Evolutionary conservation across 2,329 filamentous ascomycete genomes (phyloP), one percentile per base, ranked within the genome.

Genomic region (Kalaharituber pfeilii): DNA sequence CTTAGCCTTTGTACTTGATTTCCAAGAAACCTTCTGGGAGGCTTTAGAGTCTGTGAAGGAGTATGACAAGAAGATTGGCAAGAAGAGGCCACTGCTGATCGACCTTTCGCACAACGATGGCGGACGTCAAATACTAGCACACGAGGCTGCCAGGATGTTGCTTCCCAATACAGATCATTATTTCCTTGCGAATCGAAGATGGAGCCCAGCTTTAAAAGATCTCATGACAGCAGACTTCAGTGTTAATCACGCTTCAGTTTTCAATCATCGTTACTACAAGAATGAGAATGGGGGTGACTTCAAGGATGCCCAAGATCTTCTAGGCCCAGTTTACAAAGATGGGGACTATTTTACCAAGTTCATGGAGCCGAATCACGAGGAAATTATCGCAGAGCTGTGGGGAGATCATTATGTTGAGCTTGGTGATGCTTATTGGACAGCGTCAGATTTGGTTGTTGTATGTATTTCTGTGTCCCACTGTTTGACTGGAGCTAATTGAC

Each of bases 101-200:
- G 81, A 84, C 58, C 63, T 83, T 8, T 72, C 75, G 2, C 70
- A 69, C 1, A 84, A 84, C 59, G 69, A 68, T 0, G 80, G 80
- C 39, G 80, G 80, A 1, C 66, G 67, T 39, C 63, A 76, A 8
- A 62, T 68, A 6, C 67, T 70, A 4, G 73, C 70, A 0, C 71
- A 69, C 50, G 71, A 74, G 36, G 61, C 72, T 0, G 79, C 80
- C 62, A 66, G 66, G 8, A 63, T 70, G 29, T 63, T 67, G 56
- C 66, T 68, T 33, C 56, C 56, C 2, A n/a, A 45, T 15, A 33
- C 50, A 24, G 52, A 56, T 5, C 30, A 50, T 20, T 55, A 56
- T 29, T 52, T 47, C 13, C 52, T 44, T 8, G 51, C 57, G 15
- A 55, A 60, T 27, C 50, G 56, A 45, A 50, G 52, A 18, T 59